Percentiles rank a stretch among this genome's conserved stretches.
phyloP scores from a whole-genome alignment of 1,284 basidiomycete species.

The Puccinia hordei region DNA sequence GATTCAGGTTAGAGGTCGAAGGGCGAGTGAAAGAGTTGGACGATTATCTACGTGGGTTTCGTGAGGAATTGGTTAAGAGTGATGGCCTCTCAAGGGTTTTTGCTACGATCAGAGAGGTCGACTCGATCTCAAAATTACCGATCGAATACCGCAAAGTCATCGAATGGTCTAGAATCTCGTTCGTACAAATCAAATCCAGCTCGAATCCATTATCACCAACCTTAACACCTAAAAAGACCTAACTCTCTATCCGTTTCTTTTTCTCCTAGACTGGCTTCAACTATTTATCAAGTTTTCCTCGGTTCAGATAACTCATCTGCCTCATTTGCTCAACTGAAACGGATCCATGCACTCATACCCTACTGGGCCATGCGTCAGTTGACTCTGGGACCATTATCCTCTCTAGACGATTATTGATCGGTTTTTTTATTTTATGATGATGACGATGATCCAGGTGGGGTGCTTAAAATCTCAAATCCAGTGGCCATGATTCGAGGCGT shows the following conservation, averaged over 20 bases:
- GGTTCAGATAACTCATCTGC: slow-evolving; percentile 91
- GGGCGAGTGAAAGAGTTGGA: slow-evolving; percentile 82
- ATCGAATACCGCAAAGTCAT: slow-evolving; percentile 81
- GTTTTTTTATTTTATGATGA: background rate
- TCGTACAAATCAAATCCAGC: slow-evolving; percentile 61
- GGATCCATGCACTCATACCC: slow-evolving; percentile 94
- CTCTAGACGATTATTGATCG: background rate
- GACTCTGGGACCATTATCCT: background rate
- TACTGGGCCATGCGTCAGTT: slow-evolving; percentile 65
- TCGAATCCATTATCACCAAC: too few relatives aligned
- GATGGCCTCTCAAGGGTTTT: slow-evolving; percentile 87
- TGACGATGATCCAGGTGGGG: slow-evolving; percentile 86
- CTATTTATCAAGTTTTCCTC: slow-evolving; percentile 90
- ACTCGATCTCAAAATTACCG: slow-evolving; percentile 77
- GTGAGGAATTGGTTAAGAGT: slow-evolving; percentile 84
- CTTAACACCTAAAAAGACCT: background rate
- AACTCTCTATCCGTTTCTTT: background rate
- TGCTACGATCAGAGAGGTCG: slow-evolving; percentile 78
- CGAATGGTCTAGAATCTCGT: slow-evolving; percentile 97
- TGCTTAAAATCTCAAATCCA: slow-evolving; percentile 90
- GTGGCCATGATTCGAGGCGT: slow-evolving; percentile 91
- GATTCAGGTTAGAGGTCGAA: slow-evolving; percentile 84
- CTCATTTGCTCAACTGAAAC: slow-evolving; percentile 81
- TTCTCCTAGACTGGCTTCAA: slow-evolving; percentile 77
- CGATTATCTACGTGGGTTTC: slow-evolving; percentile 79